These are phyloP conservation scores for Capsicum chinense DNA, from an alignment of 257 asterid species.

Conservation along the genomic window DNA sequence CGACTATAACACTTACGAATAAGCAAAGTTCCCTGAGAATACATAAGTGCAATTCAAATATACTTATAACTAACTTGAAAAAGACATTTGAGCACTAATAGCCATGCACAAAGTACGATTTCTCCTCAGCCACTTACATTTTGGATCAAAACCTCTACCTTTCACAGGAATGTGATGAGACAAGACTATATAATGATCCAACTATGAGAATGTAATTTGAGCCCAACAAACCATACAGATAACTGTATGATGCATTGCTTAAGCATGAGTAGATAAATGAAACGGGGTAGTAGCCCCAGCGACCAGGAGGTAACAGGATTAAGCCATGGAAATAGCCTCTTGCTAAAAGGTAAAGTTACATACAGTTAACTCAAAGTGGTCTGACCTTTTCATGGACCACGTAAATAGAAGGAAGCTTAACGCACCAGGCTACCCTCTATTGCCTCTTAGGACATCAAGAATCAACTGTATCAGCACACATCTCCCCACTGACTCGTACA, in stretches of 20 bases:
- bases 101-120: too few species aligned
- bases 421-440: not conserved
- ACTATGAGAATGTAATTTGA: not conserved
- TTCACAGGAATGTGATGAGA: not conserved
- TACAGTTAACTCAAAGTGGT: not conserved
- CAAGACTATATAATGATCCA: not conserved
- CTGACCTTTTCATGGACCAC: not conserved
- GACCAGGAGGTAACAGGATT: too few species aligned
- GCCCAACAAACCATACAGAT: not conserved
- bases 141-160: not conserved
- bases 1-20: too few species aligned
- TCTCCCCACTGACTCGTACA: not conserved
- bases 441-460: conserved; percentile 3
- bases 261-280: too few species aligned
- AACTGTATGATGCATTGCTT: not conserved
- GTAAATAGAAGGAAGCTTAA: not conserved
- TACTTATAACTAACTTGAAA: too few species aligned
- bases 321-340: too few species aligned
- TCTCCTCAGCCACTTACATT: too few species aligned
- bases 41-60: too few species aligned
- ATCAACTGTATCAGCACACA: not conserved
- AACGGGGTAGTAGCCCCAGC: too few species aligned
- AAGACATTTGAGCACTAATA: too few species aligned
- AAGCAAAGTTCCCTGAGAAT: too few species aligned
- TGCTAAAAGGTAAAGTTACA: not conserved